A percentile compares a stretch with the other conserved stretches of the same genome.
Evolutionary conservation across 2,329 filamentous ascomycete species (phyloP).

Genomic region (Mollisia scopiformis): DNA sequence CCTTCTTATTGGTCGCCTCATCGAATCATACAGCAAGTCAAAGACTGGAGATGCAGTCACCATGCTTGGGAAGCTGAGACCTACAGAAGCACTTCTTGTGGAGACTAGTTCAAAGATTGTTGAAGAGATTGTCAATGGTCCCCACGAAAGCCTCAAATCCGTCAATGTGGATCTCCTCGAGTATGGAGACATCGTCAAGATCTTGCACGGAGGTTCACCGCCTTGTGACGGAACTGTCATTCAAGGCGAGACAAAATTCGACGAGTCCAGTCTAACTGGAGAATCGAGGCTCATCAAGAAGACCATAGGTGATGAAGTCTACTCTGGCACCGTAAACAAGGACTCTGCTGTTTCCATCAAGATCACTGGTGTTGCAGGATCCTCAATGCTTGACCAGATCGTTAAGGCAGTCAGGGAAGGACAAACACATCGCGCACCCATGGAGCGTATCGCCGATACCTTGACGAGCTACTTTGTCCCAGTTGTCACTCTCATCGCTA

Average conservation of each 20-base stretch:
- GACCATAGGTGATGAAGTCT: conserved; percentile 63
- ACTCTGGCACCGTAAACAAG: conserved; percentile 76
- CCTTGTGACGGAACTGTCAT: conserved; percentile 78
- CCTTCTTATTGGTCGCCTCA: conserved; percentile 71
- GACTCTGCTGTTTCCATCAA: conserved; percentile 62
- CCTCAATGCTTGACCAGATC: conserved; percentile 80
- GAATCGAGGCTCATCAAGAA: conserved; percentile 73
- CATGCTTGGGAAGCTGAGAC: conserved; percentile 76
- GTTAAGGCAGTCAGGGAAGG: conserved; percentile 77
- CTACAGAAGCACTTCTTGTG: conserved; percentile 74
- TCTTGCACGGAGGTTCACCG: conserved; percentile 80
- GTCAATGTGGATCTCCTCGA: conserved; percentile 63
- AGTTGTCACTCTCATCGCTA: conserved; percentile 68
- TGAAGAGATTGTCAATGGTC: conserved; percentile 1
- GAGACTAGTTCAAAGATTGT: conserved; percentile 39
- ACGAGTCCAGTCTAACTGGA: conserved; percentile 88
- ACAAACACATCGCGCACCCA: conserved; percentile 73
- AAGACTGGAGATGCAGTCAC: conserved; percentile 87
- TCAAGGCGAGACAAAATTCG: conserved; percentile 69
- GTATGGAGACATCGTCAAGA: conserved; percentile 71
- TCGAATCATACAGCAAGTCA: conserved; percentile 90
- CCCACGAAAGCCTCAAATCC: conserved; percentile 15
- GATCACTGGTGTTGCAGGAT: conserved; percentile 66
- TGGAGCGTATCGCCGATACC: conserved; percentile 74
- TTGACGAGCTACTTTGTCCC: conserved; percentile 80